Evolutionary conservation across 2,329 filamentous ascomycete genomes (phyloP), one percentile per base, ranked within the genome.

Genomic region (Talaromyces rugulosus): DNA sequence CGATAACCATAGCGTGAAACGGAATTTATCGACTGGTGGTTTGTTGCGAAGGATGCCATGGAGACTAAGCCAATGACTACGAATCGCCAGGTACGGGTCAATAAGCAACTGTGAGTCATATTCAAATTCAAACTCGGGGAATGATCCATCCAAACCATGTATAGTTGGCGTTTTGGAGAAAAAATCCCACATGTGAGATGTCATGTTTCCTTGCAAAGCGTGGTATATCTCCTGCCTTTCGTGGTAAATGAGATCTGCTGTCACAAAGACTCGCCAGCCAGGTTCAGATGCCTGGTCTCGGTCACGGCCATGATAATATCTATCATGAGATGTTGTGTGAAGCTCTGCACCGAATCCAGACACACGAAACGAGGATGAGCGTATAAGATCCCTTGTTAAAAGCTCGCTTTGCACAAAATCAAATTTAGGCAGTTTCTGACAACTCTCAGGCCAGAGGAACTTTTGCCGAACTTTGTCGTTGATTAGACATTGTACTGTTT

Each of bases 61-160:
- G n/a, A 59, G 34, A 52, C 40, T 31, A 59, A 44, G 52, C 57
- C 57, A 59, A 18, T 59, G 34, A 34, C 18, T 59, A 33, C 44
- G 44, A 52, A 59, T 52, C 23, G 40, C 12, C 36, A 34, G 23
- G 27, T 34, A 28, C 36, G 57, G 57, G 40, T 59, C 44, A 53
- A 40, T 18, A 50, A 51, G 57, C 40, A 59, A 50, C 44, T 59
- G 42, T 8, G 57, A 44, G 36, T 59, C 57, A 33, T 59, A 59
- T 52, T 50, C 18, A 44, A 59, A 51, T n/a, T 52, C 40, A 8
- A 50, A 9, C 11, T 14, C 16, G 16, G 3, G 16, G 36, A 7
- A 5, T n/a, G 3, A 16, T 40, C 36, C 36, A n/a, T 40, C 4
- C n/a, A 40, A 40, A 40, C 36, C 36, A 3, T 40, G 36, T n/a